Percentiles rank a stretch among this genome's conserved stretches.
phyloP scores from a whole-genome alignment of 345 rosid genomes.

The Kandelia obovata region DNA sequence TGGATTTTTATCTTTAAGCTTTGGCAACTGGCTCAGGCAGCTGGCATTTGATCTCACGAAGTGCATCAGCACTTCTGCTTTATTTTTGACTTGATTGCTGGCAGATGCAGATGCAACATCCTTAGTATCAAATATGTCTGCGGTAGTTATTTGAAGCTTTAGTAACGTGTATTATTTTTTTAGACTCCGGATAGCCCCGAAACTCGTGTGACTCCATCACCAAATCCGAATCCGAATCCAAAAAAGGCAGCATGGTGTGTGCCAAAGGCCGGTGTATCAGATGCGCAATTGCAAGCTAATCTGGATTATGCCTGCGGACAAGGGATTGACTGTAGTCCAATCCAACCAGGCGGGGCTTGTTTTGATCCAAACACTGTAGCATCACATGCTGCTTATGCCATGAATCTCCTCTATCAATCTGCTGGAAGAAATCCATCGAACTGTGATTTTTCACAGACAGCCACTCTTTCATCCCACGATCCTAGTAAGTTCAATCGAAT shows the following conservation, averaged over 20 bases:
- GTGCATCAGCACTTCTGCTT: too few species aligned
- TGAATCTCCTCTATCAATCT: slow-evolving; percentile 67
- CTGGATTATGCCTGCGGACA: slow-evolving; percentile 74
- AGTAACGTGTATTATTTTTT: slow-evolving; percentile 10
- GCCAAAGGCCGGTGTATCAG: slow-evolving; percentile 47
- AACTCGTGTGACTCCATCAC: slow-evolving; percentile 36
- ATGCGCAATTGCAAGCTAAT: slow-evolving; percentile 59
- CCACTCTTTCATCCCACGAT: slow-evolving; percentile 21
- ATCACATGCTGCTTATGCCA: slow-evolving; percentile 78
- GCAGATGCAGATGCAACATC: not conserved
- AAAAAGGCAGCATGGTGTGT: slow-evolving; percentile 57
- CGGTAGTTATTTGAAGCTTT: not conserved
- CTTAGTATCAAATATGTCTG: not conserved
- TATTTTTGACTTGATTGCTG: too few species aligned
- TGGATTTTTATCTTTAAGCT: too few species aligned
- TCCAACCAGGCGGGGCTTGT: slow-evolving; percentile 72
- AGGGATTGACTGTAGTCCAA: slow-evolving; percentile 52
- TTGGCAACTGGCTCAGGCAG: too few species aligned
- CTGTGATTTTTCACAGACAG: slow-evolving; percentile 78
- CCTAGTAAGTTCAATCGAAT: slow-evolving; percentile 11
- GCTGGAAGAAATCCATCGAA: slow-evolving; percentile 45
- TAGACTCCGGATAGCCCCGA: slow-evolving; percentile 28
- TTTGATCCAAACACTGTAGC: slow-evolving; percentile 62
- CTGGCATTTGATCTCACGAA: too few species aligned
- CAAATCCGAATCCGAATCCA: slow-evolving; percentile 40